Evolutionary conservation across 1,284 basidiomycete genomes (phyloP).

Genomic region (Sanghuangporus baumii): DNA sequence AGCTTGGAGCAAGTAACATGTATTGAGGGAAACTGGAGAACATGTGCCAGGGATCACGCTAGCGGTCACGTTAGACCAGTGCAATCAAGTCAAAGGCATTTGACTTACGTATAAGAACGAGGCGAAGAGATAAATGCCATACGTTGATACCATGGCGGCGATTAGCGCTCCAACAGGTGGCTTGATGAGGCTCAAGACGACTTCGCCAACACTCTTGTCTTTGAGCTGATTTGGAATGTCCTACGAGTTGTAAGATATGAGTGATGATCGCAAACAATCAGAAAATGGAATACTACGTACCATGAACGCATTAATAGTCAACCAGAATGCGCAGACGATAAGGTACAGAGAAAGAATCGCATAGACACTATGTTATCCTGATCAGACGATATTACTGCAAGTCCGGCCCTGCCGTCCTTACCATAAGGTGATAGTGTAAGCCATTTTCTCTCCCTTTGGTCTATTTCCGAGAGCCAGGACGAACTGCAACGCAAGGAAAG

Average conservation of each 20-base stretch:
- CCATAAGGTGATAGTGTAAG: slow-evolving; percentile 82
- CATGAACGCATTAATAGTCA: slow-evolving; percentile 74
- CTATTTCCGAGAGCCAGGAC: slow-evolving; percentile 93
- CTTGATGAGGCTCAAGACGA: slow-evolving; percentile 56
- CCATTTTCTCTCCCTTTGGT: slow-evolving; percentile 87
- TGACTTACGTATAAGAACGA: slow-evolving; percentile 84
- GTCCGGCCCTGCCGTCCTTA: slow-evolving; percentile 30
- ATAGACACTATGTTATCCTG: slow-evolving; percentile 53
- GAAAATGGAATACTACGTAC: slow-evolving; percentile 35
- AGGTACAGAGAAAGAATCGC: slow-evolving; percentile 77
- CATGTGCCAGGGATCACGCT: slow-evolving; percentile 98
- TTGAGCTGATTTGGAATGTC: slow-evolving; percentile 50
- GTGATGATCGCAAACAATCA: neutral
- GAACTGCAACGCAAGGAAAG: slow-evolving; percentile 82
- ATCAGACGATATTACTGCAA: neutral
- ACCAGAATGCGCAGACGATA: slow-evolving; percentile 78
- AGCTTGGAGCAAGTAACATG: slow-evolving; percentile 82
- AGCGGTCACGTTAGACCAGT: slow-evolving; percentile 11
- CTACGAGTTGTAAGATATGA: slow-evolving; percentile 30
- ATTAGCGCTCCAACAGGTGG: slow-evolving; percentile 80
- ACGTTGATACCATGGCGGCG: slow-evolving; percentile 85
- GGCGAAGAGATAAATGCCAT: slow-evolving; percentile 80
- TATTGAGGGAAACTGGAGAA: slow-evolving; percentile 96
- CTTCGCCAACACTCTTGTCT: slow-evolving; percentile 38
- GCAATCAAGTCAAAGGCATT: neutral